phyloP scores from a whole-genome alignment of 176 grass and related monocot genomes.

The Eragrostis nindensis region DNA sequence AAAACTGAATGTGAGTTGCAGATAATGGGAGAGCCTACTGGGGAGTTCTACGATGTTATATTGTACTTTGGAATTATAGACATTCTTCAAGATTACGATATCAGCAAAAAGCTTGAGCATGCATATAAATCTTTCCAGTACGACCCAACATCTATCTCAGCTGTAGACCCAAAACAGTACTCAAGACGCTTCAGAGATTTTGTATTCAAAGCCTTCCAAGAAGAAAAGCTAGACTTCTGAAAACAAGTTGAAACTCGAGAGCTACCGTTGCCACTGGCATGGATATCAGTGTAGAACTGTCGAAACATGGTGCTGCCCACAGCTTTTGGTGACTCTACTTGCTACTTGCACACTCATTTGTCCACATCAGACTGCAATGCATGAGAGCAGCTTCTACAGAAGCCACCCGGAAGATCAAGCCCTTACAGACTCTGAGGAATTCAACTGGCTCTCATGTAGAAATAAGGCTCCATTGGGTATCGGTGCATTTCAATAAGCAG shows the following conservation, averaged over 20 bases:
- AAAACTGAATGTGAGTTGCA: slow-evolving; percentile 51
- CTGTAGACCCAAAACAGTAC: slow-evolving; percentile 87
- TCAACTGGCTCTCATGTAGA: slow-evolving; percentile 39
- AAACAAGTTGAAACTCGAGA: slow-evolving; percentile 13
- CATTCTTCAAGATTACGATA: slow-evolving; percentile 96
- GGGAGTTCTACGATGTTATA: slow-evolving; percentile 76
- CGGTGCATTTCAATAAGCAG: too few relatives aligned
- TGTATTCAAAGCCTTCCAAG: slow-evolving; percentile 79
- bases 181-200: slow-evolving; percentile 88
- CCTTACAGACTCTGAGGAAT: slow-evolving; percentile 20
- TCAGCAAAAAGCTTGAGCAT: slow-evolving; percentile 93
- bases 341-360: slow-evolving; percentile 23
- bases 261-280: slow-evolving; percentile 27
- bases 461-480: slow-evolving; percentile 41
- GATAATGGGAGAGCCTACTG: slow-evolving; percentile 75
- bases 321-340: slow-evolving; percentile 46
- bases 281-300: slow-evolving; percentile 21
- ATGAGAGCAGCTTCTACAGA: slow-evolving; percentile 28
- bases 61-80: slow-evolving; percentile 93
- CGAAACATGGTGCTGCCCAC: slow-evolving; percentile 18
- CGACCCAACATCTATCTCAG: slow-evolving; percentile 86
- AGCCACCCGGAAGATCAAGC: slow-evolving; percentile 19
- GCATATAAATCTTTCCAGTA: slow-evolving; percentile 91
- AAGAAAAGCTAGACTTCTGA: slow-evolving; percentile 66
- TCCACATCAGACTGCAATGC: slow-evolving; percentile 28